Percentiles rank a stretch among this genome's conserved stretches.
These are phyloP conservation scores for Meyerozyma elateridarum DNA, from an alignment of 1,139 yeast genomes.

Conservation along the genomic window DNA sequence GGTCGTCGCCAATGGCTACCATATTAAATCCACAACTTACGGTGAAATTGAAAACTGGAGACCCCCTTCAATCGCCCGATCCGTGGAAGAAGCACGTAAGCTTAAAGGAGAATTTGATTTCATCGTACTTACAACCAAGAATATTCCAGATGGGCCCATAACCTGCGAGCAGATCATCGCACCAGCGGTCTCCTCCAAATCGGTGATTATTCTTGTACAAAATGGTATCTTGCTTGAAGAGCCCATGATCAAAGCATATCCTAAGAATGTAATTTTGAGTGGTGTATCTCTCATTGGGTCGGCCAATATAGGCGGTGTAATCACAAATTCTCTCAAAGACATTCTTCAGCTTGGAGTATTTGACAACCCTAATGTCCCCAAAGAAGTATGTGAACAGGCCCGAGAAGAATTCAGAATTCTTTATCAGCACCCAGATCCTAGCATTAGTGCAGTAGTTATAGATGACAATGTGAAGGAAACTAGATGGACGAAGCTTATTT, in stretches of 20 bases:
- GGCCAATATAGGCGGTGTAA: constrained; percentile 16
- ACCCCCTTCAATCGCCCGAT: constrained; percentile 10
- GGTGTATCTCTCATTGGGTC: constrained; percentile 27
- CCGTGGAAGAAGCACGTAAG: constrained; percentile 12
- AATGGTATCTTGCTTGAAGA: constrained; percentile 16
- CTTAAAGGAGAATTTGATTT: constrained; percentile 12
- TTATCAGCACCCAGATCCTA: constrained; percentile 35
- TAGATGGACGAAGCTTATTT: constrained; percentile 71
- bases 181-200: constrained; percentile 13
- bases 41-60: constrained; percentile 12
- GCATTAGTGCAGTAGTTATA: constrained; percentile 32
- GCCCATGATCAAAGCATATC: constrained; percentile 13
- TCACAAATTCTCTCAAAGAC: constrained; percentile 9
- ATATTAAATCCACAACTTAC: constrained; percentile 11
- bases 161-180: constrained; percentile 15
- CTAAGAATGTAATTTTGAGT: constrained; percentile 18
- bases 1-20: constrained; percentile 10
- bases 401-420: constrained; percentile 40
- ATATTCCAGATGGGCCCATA: constrained; percentile 20
- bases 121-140: constrained; percentile 15
- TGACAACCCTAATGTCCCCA: constrained; percentile 14
- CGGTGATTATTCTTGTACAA: constrained; percentile 14
- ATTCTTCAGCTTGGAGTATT: constrained; percentile 45
- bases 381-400: constrained; percentile 14
- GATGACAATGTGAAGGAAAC: constrained; percentile 49